Conservation (phyloP, 2,329 filamentous ascomycete genomes). For the Fusarium sp. region DNA sequence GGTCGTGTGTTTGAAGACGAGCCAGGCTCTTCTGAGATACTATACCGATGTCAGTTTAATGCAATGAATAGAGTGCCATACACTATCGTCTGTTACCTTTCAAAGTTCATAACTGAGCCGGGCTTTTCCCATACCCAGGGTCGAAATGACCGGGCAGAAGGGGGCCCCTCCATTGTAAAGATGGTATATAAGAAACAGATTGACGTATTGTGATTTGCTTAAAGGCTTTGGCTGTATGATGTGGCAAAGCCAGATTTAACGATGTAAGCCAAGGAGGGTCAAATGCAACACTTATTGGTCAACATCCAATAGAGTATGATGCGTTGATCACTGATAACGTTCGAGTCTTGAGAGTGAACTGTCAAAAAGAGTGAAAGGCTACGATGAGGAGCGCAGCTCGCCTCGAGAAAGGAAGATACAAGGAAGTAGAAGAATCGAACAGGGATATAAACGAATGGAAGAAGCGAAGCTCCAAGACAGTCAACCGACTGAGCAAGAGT, state of each 20-base stretch:
- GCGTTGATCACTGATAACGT: constrained; percentile 23
- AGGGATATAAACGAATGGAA: constrained; percentile 25
- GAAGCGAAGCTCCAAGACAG: constrained; percentile 35
- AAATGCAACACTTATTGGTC: constrained; percentile 38
- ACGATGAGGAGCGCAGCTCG: constrained; percentile 43
- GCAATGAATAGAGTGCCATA: constrained; percentile 9
- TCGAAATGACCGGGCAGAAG: constrained; percentile 39
- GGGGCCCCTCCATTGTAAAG: constrained; percentile 41
- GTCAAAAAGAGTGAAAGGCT: constrained; percentile 28
- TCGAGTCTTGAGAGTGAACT: constrained; percentile 2
- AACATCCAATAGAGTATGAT: constrained; percentile 25
- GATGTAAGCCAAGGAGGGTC: constrained; percentile 18
- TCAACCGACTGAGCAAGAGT: constrained; percentile 21
- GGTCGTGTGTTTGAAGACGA: constrained; percentile 31
- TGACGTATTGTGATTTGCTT: constrained; percentile 13
- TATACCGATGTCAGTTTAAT: constrained; percentile 27
- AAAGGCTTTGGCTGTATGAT: constrained; percentile 19
- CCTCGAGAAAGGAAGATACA: constrained; percentile 29
- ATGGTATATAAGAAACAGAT: constrained; percentile 18
- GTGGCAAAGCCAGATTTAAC: constrained; percentile 13
- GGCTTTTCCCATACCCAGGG: constrained; percentile 42
- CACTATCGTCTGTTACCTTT: constrained; percentile 33
- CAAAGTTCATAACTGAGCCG: constrained; percentile 42
- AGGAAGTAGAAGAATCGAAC: constrained; percentile 27
- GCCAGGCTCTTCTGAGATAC: constrained; percentile 44